These are phyloP conservation scores for Rhodotorula glutinis DNA, from an alignment of 1,284 basidiomycete genomes.

Conservation along the genomic window DNA sequence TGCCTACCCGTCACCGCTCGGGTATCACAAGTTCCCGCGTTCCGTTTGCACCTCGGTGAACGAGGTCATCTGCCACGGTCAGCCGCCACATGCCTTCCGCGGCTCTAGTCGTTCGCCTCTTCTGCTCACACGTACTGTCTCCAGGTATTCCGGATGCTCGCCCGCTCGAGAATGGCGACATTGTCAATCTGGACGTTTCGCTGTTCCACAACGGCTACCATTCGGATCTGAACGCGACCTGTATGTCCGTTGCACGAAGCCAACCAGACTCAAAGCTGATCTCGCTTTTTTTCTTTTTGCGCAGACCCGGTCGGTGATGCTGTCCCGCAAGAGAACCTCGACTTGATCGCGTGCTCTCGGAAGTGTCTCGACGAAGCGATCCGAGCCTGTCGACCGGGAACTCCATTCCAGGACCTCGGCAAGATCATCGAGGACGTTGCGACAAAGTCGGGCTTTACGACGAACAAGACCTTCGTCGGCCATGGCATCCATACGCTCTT, in stretches of 20 bases:
- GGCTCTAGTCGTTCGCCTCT: slow-evolving; percentile 18
- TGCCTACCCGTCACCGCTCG: slow-evolving; percentile 90
- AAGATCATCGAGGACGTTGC: slow-evolving; percentile 69
- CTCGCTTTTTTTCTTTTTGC: no score
- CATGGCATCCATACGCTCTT: slow-evolving; percentile 82
- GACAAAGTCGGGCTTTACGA: slow-evolving; percentile 71
- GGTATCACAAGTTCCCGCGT: slow-evolving; percentile 91
- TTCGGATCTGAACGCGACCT: slow-evolving; percentile 76
- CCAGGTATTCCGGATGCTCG: slow-evolving; percentile 83
- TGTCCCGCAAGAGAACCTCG: slow-evolving; percentile 61
- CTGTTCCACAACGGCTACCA: slow-evolving; percentile 72
- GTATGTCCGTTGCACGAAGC: background rate
- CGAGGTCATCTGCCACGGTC: slow-evolving; percentile 86
- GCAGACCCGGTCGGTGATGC: slow-evolving; percentile 28
- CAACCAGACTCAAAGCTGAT: no score
- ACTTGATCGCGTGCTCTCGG: slow-evolving; percentile 72
- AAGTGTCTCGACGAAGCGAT: slow-evolving; percentile 77
- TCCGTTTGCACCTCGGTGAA: slow-evolving; percentile 84
- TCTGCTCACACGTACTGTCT: slow-evolving; percentile 31
- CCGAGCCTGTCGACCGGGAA: slow-evolving; percentile 43
- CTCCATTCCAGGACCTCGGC: slow-evolving; percentile 53
- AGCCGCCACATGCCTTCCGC: background rate
- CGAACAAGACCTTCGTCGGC: slow-evolving; percentile 73
- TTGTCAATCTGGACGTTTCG: slow-evolving; percentile 76
- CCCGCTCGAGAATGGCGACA: slow-evolving; percentile 83